Evolutionary conservation across 2,329 filamentous ascomycete species (phyloP).

Genomic region (Clonostachys chloroleuca): DNA sequence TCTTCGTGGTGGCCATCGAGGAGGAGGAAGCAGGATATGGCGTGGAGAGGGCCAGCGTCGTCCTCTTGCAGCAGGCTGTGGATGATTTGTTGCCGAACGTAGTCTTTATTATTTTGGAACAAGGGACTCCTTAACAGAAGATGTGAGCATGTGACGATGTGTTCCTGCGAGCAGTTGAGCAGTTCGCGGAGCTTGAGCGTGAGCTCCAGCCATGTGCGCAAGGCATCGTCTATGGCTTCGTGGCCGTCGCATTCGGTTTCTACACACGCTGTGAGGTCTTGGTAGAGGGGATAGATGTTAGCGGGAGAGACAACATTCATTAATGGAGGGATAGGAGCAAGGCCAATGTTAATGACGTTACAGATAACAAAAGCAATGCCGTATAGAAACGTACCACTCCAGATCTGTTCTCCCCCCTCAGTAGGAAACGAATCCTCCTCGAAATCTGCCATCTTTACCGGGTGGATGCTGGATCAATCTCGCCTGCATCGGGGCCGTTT

Average conservation of each 20-base stretch:
- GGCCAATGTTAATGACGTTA: too few species aligned
- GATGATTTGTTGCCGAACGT: constrained; percentile 89
- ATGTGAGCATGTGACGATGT: constrained; percentile 76
- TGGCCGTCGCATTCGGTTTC: constrained; percentile 42
- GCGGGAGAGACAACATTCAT: not conserved
- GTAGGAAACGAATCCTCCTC: constrained; percentile 59
- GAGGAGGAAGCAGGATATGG: constrained; percentile 78
- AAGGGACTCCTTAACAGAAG: constrained; percentile 71
- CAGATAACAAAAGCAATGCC: not conserved
- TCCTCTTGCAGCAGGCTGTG: constrained; percentile 91
- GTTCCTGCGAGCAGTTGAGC: constrained; percentile 70
- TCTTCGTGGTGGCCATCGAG: constrained; percentile 82
- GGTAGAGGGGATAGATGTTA: not conserved
- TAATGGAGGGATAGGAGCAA: too few species aligned
- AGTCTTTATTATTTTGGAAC: constrained; percentile 72
- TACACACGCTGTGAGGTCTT: constrained; percentile 45
- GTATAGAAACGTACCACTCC: constrained; percentile 60
- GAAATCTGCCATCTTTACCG: constrained; percentile 52
- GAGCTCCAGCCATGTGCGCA: constrained; percentile 80
- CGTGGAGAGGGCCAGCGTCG: constrained; percentile 72
- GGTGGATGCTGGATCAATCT: constrained; percentile 14
- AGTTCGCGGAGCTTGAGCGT: constrained; percentile 74
- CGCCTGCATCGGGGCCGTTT: constrained; percentile 27
- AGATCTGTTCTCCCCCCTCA: constrained; percentile 83
- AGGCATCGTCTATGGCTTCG: constrained; percentile 72